Percentiles rank a stretch among this genome's conserved stretches.
Evolutionary conservation across 1,284 basidiomycete species (phyloP).

Genomic region (Leccinum griseonigrum): DNA sequence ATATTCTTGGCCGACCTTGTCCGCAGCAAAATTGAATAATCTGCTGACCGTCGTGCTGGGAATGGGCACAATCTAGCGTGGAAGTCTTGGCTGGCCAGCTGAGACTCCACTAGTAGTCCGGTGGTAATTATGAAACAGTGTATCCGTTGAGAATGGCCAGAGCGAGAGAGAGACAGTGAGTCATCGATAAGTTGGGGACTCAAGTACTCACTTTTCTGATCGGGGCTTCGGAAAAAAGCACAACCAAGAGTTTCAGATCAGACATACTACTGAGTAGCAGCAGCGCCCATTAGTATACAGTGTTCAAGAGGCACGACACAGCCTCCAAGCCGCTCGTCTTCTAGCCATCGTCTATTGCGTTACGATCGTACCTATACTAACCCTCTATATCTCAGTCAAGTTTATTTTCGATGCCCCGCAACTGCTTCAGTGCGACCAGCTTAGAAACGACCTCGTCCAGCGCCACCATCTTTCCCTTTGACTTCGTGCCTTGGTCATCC

Average conservation of each 20-base stretch:
- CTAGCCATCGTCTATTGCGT: background rate
- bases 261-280: background rate
- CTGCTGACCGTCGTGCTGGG: background rate
- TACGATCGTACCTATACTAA: constrained; percentile 13
- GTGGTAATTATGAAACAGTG: background rate
- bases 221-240: background rate
- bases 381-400: constrained; percentile 31
- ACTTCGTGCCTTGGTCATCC: constrained; percentile 86
- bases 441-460: constrained; percentile 67
- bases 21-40: background rate
- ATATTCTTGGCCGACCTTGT: background rate
- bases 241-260: no score
- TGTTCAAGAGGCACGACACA: background rate
- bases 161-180: no score
- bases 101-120: background rate
- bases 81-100: background rate
- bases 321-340: background rate
- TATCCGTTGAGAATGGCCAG: background rate
- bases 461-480: constrained; percentile 64
- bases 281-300: background rate
- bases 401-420: constrained; percentile 60
- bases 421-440: constrained; percentile 62
- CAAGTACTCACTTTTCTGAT: no score
- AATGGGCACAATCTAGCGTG: background rate
- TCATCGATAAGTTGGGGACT: background rate